phyloP scores from a whole-genome alignment of 768 basidiomycete species.

The Russula sp. region DNA sequence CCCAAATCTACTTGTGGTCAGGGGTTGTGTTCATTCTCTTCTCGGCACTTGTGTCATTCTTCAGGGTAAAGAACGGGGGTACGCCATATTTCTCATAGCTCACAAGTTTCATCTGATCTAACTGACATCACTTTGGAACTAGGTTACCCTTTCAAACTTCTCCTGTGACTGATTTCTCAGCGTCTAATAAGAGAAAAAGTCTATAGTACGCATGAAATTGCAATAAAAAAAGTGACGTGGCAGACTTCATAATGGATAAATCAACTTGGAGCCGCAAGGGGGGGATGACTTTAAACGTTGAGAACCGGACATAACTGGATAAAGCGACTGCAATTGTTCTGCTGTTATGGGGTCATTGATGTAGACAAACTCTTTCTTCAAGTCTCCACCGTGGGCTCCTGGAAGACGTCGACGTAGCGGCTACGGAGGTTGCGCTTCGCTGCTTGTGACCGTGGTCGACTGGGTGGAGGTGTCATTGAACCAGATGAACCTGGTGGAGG shows the following conservation, averaged over 20 bases:
- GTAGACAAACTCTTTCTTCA: not conserved
- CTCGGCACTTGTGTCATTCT: conserved; percentile 79
- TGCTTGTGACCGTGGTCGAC: conserved; percentile 50
- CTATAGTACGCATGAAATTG: conserved; percentile 20
- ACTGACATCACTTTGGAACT: conserved; percentile 7
- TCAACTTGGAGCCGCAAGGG: conserved; percentile 1
- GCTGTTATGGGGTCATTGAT: not conserved
- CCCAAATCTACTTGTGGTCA: conserved; percentile 89
- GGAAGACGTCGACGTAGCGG: conserved; percentile 90
- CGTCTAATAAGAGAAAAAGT: conserved; percentile 19
- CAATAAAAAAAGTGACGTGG: conserved; percentile 4
- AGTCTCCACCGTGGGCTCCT: conserved; percentile 34
- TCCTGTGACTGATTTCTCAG: conserved; percentile 42
- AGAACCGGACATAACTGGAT: conserved; percentile 2
- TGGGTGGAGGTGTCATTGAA: conserved; percentile 41
- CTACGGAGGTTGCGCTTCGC: conserved; percentile 73
- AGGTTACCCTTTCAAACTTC: conserved; percentile 80
- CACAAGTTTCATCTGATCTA: not conserved
- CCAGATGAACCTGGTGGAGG: conserved; percentile 38
- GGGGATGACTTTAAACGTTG: not conserved
- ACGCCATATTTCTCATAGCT: not conserved
- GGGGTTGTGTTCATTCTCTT: conserved; percentile 77
- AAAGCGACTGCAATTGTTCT: conserved; percentile 4
- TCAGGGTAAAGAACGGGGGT: conserved; percentile 90
- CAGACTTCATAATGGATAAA: conserved; percentile 14